Base-by-base conservation (phyloP, 805 yeast genomes). In the Ogataea methanolica region DNA sequence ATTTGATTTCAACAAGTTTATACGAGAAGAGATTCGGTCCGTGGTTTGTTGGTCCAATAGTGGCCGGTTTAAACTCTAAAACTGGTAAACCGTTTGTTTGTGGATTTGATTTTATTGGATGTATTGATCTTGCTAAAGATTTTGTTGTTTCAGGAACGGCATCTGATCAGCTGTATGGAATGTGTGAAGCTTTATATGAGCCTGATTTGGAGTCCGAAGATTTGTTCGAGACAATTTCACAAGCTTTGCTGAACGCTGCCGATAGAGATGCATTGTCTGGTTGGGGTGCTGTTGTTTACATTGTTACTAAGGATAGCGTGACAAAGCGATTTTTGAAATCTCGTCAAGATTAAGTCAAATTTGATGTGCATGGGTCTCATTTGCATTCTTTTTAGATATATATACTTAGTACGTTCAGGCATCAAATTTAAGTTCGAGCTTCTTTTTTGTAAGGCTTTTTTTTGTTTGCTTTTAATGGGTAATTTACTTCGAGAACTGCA, bases 181-280 rank as follows among this genome's bases (percentile, higher is more conserved):
- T 94, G 97, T 95, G 99, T 71, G 99, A 94, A 72, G 79, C 96
- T 12, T 75, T 94, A 49, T 95, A 90, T 69, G 98, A 94, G 70
- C 97, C 98, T 38, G 74, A 87, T 61, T 74, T 95, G 58, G 97
- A 82, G 66, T 90, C 98, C 6, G 98, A 94, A 57, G 97, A 94
- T 67, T 74, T 94, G 57, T 94, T 94, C 63, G 98, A 94, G 69
- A 92, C 98, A 37, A 86, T 90, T 56, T 83, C 95, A 57, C 99
- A 94, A 70, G 92, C 97, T 1, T 73, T 94, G 50, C 73, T 94
- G 73, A 89, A 87, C 65, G 98, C 97, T 17, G 95, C 87, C 35
- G 99, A 94, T 69, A 86, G 99, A 75, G 99, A 94, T 69, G 96
- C 97, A 6, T 75, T 94, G 49, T 84, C 96, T 31, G 99, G 99